phyloP scores from a whole-genome alignment of 495 filamentous ascomycete species.

The Penicillium argentinense region DNA sequence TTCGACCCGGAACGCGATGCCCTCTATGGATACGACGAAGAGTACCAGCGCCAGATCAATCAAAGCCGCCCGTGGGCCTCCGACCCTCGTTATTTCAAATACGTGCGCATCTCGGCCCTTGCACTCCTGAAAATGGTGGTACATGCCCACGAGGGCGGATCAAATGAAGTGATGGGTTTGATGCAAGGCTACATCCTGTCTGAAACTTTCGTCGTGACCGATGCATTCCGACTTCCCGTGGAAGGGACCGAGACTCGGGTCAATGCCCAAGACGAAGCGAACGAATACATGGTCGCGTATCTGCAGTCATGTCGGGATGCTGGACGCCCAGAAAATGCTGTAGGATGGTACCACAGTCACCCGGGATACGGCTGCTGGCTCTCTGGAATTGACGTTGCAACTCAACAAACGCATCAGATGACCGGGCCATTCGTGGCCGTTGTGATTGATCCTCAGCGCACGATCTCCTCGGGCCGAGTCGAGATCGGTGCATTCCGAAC shows the following conservation, averaged over 20 bases:
- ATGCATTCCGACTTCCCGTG: conserved; percentile 91
- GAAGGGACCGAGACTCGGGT: conserved; percentile 98
- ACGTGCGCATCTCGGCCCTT: conserved; percentile 87
- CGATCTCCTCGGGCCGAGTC: conserved; percentile 90
- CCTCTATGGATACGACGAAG: conserved; percentile 78
- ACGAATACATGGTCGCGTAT: conserved; percentile 94
- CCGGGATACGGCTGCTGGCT: conserved; percentile 99
- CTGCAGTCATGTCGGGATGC: conserved; percentile 69
- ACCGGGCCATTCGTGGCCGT: conserved; percentile 92
- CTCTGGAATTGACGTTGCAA: conserved; percentile 90
- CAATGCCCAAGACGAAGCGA: conserved; percentile 90
- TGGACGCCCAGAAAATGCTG: conserved; percentile 82
- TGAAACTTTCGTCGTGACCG: conserved; percentile 87
- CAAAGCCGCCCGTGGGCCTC: conserved; percentile 69
- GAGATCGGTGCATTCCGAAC: conserved; percentile 98
- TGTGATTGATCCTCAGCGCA: conserved; percentile 96
- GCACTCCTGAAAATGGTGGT: conserved; percentile 99
- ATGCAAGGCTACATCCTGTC: conserved; percentile 91
- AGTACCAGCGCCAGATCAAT: conserved; percentile 62
- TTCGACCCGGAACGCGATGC: conserved; percentile 86
- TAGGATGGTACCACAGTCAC: conserved; percentile 98
- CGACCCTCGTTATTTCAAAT: conserved; percentile 89
- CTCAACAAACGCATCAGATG: conserved; percentile 83
- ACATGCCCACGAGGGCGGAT: conserved; percentile 92
- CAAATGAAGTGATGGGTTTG: conserved; percentile 94